Evolutionary conservation across 1,139 yeast genomes (phyloP), one percentile per base, ranked within the genome.

Genomic region (Saccharomyces hybrid): DNA sequence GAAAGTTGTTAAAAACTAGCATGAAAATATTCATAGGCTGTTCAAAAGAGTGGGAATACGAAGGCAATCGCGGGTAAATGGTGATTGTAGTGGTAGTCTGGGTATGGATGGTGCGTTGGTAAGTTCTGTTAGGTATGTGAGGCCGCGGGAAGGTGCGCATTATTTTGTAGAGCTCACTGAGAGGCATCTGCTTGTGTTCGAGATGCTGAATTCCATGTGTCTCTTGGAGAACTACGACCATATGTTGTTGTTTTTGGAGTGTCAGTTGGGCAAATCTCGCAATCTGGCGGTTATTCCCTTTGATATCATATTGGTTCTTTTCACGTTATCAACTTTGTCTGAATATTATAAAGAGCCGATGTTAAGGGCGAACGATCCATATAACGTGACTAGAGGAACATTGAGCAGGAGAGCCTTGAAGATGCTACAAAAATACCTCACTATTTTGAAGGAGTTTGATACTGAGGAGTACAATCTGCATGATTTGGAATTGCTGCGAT

Each of bases 141-240:
- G 44, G 9, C 44, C 44, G 12, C 44, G 44, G 28, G 53, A 55
- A n/a, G 52, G 52, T 26, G 51, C 65, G 12, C 67, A 62, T 49
- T 68, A 67, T 51, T 57, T 60, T 47, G 71, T 68, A 2, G 63
- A 64, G 14, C 54, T 68, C 47, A 60, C 63, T 4, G 64, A 59
- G 29, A 52, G 48, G 11, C 57, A 56, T 31, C 50, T 66, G 34
- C 47, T 53, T 3, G 60, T 55, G 4, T 67, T 66, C 52, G 71
- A 68, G 48, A 54, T 61, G n/a, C 53, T 64, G 31, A 66, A 65
- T 54, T 64, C 71, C 1, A 55, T 67, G 60, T 59, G 60, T 46
- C 55, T 64, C n/a, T 51, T 66, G 24, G 66, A 63, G 42, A 58
- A 62, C 27, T 68, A 64, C 56, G 69, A 64, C 32, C 60, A 61